Evolutionary conservation across 306 rosid species (phyloP).

Genomic region (Vicia villosa): DNA sequence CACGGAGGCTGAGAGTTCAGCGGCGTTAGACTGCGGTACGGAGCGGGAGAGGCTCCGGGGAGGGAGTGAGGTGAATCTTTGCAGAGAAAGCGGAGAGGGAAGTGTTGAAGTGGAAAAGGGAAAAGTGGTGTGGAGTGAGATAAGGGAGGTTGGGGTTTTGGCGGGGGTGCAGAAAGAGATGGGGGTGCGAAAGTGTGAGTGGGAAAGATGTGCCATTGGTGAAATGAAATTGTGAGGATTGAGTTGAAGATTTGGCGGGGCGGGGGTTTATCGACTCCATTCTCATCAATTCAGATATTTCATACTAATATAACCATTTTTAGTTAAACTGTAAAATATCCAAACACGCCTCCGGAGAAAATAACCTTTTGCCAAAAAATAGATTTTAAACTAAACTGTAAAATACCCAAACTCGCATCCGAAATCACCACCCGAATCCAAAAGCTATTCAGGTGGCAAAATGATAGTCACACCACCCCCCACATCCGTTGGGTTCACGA

Average conservation of each 20-base stretch:
- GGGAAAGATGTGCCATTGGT: conserved; percentile 47
- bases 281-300: too few species aligned
- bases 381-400: too few species aligned
- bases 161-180: conserved; percentile 27
- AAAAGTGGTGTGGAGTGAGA: conserved; percentile 28
- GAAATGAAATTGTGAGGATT: conserved; percentile 9
- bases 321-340: too few species aligned
- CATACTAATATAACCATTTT: too few species aligned
- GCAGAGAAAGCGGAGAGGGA: conserved; percentile 1
- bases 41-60: conserved; percentile 42
- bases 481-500: too few species aligned
- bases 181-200: conserved; percentile 34
- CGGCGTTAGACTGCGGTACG: conserved; percentile 13
- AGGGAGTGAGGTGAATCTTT: conserved; percentile 4
- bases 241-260: conserved; percentile 42
- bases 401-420: too few species aligned
- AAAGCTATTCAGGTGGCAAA: too few species aligned
- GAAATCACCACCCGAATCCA: too few species aligned
- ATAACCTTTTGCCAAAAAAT: too few species aligned
- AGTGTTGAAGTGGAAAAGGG: conserved; percentile 27
- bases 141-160: conserved; percentile 42
- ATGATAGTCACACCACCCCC: too few species aligned
- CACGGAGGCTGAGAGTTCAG: conserved; percentile 27
- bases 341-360: too few species aligned
- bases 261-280: conserved; percentile 39